phyloP scores from a whole-genome alignment of 371 early-diverging fungal genomes.

The Syncephalis plumigaleata region DNA sequence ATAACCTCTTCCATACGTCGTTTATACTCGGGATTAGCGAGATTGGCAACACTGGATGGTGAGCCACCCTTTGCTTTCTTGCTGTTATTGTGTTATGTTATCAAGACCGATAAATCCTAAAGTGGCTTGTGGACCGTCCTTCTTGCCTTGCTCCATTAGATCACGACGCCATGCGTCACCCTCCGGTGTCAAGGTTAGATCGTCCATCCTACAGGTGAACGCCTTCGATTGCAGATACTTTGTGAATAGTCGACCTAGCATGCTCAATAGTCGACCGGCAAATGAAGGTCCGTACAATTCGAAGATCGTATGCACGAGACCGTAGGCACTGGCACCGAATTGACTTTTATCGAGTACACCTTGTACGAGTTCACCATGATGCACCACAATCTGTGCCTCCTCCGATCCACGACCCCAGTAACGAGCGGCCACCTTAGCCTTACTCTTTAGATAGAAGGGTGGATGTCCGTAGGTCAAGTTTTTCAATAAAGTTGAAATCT shows the following conservation, averaged over 20 bases:
- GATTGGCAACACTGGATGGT: neutral
- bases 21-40: constrained; percentile 23
- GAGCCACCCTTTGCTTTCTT: neutral
- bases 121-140: constrained; percentile 47
- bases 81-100: constrained; percentile 12
- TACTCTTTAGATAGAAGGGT: constrained; percentile 75
- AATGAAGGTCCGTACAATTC: constrained; percentile 90
- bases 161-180: constrained; percentile 67
- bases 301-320: constrained; percentile 93
- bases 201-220: constrained; percentile 98
- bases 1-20: constrained; percentile 68
- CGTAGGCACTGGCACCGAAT: constrained; percentile 88
- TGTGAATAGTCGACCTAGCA: constrained; percentile 88
- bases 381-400: constrained; percentile 65
- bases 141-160: constrained; percentile 29
- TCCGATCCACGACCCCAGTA: constrained; percentile 68
- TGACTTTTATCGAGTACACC: constrained; percentile 98
- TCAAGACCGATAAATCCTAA: constrained; percentile 48
- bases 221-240: constrained; percentile 82
- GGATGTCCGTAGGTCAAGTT: constrained; percentile 67
- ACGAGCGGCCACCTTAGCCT: constrained; percentile 72
- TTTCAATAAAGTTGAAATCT: constrained; percentile 62
- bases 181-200: constrained; percentile 74
- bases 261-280: constrained; percentile 87
- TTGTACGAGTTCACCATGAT: constrained; percentile 74